Evolutionary conservation across 352 stramenopile genomes (phyloP), one percentile per base, ranked within the genome.

Genomic region (Phytophthora tubulina): DNA sequence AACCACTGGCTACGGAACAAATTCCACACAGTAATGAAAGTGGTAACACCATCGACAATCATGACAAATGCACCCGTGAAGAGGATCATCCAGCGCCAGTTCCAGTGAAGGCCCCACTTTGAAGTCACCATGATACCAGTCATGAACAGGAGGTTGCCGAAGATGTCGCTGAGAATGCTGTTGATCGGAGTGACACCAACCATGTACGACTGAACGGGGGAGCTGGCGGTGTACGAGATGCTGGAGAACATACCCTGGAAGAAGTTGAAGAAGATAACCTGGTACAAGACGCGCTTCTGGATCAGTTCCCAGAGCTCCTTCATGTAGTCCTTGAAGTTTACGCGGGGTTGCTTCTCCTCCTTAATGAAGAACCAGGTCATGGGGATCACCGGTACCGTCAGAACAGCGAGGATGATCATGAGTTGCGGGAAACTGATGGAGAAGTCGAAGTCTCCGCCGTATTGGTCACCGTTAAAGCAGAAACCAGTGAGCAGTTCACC

Each of bases 221-320:
- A 59, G 33, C 52, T 66, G 30, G 69, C 72, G 1, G 68, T 79
- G 59, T 75, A 78, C 53, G 55, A 60, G 36, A 85, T 76, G 15
- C 36, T 56, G 8, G 52, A 62, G 63, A 88, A 84, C 50, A 86
- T 55, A 6, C 66, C 63, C 6, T 52, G 60, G 17, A 84, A 73
- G 48, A 88, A 83, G 44, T 69, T 72, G 62, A 77, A 85, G 36
- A 71, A 49, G 33, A 88, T 66, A 44, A 86, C 60, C 33, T 86
- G 77, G 53, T 80, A 82, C 66, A 89, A 51, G 0, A 41, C 78
- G 27, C 74, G 74, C 36, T 59, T 69, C 62, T 83, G 67, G 32
- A 89, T 32, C 6, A 86, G 46, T 1, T 60, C 27, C 70, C 73
- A 89, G 6, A 86, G 27, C 32, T 80, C 57, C n/a, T 39, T 60